Evolutionary conservation across 2,329 filamentous ascomycete species (phyloP).

Genomic region (Fusarium sp.): DNA sequence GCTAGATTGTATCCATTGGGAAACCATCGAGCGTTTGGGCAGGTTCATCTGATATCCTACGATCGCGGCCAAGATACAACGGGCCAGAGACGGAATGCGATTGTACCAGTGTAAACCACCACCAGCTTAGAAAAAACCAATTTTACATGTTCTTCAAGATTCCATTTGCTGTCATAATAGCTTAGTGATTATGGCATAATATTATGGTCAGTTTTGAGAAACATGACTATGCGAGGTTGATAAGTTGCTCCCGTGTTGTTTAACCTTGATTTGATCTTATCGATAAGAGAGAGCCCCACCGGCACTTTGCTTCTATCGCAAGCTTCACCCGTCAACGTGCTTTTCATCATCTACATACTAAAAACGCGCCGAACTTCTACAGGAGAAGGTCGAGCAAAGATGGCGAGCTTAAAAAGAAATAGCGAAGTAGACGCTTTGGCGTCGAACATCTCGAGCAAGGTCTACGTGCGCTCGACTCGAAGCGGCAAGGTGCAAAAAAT

Average conservation of each 20-base stretch:
- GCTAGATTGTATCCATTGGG: too few relatives aligned
- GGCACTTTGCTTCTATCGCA: conserved; percentile 33
- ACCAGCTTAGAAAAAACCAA: too few relatives aligned
- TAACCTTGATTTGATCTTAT: conserved; percentile 37
- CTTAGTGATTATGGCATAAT: neutral
- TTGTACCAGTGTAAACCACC: too few relatives aligned
- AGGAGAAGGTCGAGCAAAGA: conserved; percentile 51
- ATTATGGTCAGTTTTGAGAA: too few relatives aligned
- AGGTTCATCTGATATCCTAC: too few relatives aligned
- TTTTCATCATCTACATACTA: conserved; percentile 39
- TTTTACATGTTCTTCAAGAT: too few relatives aligned
- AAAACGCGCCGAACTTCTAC: conserved; percentile 10
- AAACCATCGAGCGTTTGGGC: too few relatives aligned
- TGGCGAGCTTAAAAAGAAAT: conserved; percentile 77
- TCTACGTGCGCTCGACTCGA: conserved; percentile 94
- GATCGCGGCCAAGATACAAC: too few relatives aligned
- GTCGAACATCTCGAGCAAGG: conserved; percentile 91
- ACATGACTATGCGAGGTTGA: too few relatives aligned
- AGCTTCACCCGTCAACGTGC: conserved; percentile 35
- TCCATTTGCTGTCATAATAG: neutral
- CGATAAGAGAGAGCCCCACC: conserved; percentile 50
- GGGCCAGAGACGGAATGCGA: too few relatives aligned
- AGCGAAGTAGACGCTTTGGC: conserved; percentile 68
- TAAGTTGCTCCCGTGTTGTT: too few relatives aligned
- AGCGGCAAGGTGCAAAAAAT: conserved; percentile 99